phyloP scores from a whole-genome alignment of 805 yeast genomes.

The Candida saitoana region DNA sequence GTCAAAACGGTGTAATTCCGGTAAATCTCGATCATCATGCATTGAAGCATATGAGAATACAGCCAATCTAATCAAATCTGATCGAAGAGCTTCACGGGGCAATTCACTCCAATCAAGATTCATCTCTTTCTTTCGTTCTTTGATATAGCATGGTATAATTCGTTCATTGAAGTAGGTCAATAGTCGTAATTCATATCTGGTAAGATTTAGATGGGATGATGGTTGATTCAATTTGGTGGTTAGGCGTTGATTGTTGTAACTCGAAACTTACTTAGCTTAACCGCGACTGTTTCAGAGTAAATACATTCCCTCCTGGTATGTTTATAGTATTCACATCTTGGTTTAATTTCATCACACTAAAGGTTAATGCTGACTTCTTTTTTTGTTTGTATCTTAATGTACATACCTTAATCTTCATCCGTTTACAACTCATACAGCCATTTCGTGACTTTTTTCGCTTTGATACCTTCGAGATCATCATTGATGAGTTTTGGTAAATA shows the following conservation, averaged over 20 bases:
- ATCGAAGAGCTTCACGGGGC: background rate
- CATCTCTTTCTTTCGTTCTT: conserved; percentile 13
- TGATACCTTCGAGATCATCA: background rate
- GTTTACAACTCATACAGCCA: conserved; percentile 30
- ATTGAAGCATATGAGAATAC: background rate
- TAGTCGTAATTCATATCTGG: conserved; percentile 11
- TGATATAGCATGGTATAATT: conserved; percentile 19
- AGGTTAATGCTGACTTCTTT: conserved; percentile 7
- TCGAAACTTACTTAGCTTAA: background rate
- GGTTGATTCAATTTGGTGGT: conserved; percentile 23
- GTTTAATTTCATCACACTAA: conserved; percentile 30
- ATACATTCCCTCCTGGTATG: conserved; percentile 24
- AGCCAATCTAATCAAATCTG: background rate
- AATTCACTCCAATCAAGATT: background rate
- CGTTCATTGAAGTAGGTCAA: conserved; percentile 21
- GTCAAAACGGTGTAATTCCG: background rate
- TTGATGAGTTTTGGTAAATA: too few species aligned
- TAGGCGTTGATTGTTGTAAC: conserved; percentile 12
- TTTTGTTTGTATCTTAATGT: too few species aligned
- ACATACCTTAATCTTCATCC: conserved; percentile 29
- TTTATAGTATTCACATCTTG: conserved; percentile 30
- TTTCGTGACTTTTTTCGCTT: conserved; percentile 16
- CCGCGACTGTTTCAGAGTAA: conserved; percentile 14
- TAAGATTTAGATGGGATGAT: conserved; percentile 14
- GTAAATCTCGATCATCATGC: background rate